Evolutionary conservation across 306 rosid genomes (phyloP).

Genomic region (Parietaria judaica): DNA sequence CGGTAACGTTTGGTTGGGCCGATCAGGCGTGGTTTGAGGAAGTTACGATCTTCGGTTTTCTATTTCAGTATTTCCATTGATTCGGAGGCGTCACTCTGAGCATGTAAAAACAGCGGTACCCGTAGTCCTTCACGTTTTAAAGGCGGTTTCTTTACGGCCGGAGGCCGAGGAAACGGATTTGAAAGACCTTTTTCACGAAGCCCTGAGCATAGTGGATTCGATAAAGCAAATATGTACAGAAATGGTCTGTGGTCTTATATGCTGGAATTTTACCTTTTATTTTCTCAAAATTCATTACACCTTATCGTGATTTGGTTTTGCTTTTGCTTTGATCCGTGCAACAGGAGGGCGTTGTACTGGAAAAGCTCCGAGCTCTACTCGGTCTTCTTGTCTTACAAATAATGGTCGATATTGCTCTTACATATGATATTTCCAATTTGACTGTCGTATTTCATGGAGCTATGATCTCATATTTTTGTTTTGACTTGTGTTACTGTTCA

Average conservation of each 20-base stretch:
- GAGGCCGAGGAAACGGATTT: constrained; percentile 37
- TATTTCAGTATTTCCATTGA: constrained; percentile 59
- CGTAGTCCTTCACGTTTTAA: constrained; percentile 59
- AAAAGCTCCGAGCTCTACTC: constrained; percentile 63
- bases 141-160: constrained; percentile 40
- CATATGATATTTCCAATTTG: too few relatives aligned
- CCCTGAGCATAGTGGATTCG: constrained; percentile 59
- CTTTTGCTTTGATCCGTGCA: constrained; percentile 14
- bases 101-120: constrained; percentile 63
- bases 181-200: constrained; percentile 40
- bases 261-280: constrained; percentile 2
- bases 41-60: constrained; percentile 17
- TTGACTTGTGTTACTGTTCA: constrained; percentile 26
- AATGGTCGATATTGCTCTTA: constrained; percentile 38
- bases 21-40: background rate
- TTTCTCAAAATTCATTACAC: constrained; percentile 12
- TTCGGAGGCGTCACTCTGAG: constrained; percentile 74
- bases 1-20: background rate
- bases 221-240: constrained; percentile 48
- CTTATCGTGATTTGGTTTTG: constrained; percentile 13
- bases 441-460: background rate
- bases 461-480: background rate
- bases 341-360: constrained; percentile 46
- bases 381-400: constrained; percentile 67
- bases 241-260: constrained; percentile 46